phyloP scores from a whole-genome alignment of 441 rosid genomes.

The Arabidopsis lyrata region DNA sequence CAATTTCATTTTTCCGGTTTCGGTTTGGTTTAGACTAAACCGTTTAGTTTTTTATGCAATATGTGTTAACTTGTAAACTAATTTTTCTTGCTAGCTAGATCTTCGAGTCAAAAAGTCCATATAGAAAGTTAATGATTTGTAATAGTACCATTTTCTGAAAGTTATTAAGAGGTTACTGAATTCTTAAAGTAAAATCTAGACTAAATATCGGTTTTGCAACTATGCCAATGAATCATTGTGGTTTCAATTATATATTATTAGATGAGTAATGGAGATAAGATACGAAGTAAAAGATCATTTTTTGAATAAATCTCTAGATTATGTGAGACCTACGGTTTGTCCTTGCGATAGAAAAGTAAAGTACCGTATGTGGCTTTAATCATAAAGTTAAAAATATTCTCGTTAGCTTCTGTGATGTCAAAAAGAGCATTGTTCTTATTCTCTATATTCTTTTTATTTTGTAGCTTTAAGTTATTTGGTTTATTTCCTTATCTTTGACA shows the following conservation, averaged over 20 bases:
- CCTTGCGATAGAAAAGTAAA: constrained; percentile 18
- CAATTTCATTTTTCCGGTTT: not conserved
- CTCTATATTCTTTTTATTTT: constrained; percentile 10
- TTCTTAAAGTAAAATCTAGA: not conserved
- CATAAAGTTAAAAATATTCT: constrained; percentile 18
- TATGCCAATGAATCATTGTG: not conserved
- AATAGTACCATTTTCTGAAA: not conserved
- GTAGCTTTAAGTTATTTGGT: not conserved
- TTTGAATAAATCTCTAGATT: constrained; percentile 25
- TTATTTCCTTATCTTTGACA: not conserved
- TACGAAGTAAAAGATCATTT: constrained; percentile 9
- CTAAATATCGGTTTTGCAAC: not conserved
- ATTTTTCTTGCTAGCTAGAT: not conserved
- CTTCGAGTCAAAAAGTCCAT: not conserved
- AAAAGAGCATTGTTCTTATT: constrained; percentile 43
- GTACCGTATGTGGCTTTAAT: constrained; percentile 29
- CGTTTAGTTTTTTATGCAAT: not conserved
- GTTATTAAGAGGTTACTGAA: not conserved
- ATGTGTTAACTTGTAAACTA: not conserved
- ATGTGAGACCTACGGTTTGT: constrained; percentile 36
- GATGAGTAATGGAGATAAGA: constrained; percentile 16
- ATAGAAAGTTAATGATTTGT: not conserved
- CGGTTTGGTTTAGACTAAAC: not conserved
- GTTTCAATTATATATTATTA: not conserved
- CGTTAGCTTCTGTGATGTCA: constrained; percentile 37